Base-by-base conservation (phyloP, 2,329 filamentous ascomycete species). In the Aspergillus viridinutans region DNA sequence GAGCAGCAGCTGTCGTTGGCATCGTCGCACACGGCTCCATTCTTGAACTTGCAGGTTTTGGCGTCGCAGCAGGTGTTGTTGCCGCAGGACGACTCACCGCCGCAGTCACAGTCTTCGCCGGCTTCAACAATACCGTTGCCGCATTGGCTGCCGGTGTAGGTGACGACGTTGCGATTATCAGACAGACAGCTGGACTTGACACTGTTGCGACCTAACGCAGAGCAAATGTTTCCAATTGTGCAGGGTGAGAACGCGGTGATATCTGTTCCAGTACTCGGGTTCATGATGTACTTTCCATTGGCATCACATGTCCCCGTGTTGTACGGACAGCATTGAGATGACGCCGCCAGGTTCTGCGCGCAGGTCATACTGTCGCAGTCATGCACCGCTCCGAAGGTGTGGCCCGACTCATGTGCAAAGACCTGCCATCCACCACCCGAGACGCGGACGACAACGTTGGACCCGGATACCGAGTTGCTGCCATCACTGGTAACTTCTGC, bases 51-150 rank as follows among this genome's bases (percentile, higher is more conserved):
- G 84, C 94, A 99, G 0, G 94, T 97, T 3, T 76, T 83, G 1
- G 92, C 76, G 66, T 99, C 82, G 76, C 94, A 99, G 80, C 94
- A 99, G 14, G 73, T 69, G 75, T 97, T 94, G 67, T 81, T 75
- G 25, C 80, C 84, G 71, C 94, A 99, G 42, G 84, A 84, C 14
- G 78, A 74, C 14, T 80, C 77, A 54, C 93, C 93, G 60, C 94
- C 94, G 68, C 94, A 99, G 74, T 99, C 94, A 75, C 94, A 99
- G 53, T 99, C 89, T 75, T 99, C 94, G 61, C 91, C 94, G 20
- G 83, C 80, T 76, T 97, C 94, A 52, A 99, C 94, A 63, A 99
- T 97, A 54, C 94, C 94, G 74, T 99, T 99, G 57, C 94, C 94
- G 74, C 94, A 99, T 70, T 92, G 87, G 65, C 88, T 88, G 54